Conservation (phyloP, 345 rosid genomes). For the Eucalyptus globulus region DNA sequence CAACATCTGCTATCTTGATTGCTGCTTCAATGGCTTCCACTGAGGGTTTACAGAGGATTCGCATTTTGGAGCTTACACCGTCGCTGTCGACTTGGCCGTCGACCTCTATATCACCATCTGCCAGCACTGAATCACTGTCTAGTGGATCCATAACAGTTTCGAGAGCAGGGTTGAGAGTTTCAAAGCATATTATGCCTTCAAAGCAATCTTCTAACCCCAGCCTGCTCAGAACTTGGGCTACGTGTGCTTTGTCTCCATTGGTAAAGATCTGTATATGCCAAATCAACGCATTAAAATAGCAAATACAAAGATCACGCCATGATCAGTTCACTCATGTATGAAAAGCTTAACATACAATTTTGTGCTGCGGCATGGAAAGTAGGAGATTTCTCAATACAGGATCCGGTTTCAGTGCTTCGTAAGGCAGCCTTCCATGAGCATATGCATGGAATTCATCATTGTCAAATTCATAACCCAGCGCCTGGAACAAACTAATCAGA, state of each 20-base stretch:
- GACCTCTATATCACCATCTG: not conserved
- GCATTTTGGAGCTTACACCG: not conserved
- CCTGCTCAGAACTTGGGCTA: conserved; percentile 40
- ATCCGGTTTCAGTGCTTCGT: conserved; percentile 65
- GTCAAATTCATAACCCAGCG: conserved; percentile 73
- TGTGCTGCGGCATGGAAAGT: conserved; percentile 70
- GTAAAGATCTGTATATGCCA: conserved; percentile 52
- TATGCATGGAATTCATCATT: conserved; percentile 75
- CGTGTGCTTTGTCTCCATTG: conserved; percentile 62
- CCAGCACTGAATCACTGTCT: not conserved
- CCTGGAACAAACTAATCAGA: conserved; percentile 17
- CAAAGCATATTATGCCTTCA: conserved; percentile 66
- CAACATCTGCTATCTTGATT: conserved; percentile 34
- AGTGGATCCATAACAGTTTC: conserved; percentile 1
- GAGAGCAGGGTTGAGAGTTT: conserved; percentile 51
- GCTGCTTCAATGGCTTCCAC: conserved; percentile 61
- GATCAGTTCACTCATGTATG: not conserved
- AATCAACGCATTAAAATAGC: not conserved
- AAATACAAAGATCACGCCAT: not conserved
- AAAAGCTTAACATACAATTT: conserved; percentile 43
- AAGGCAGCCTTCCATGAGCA: conserved; percentile 79
- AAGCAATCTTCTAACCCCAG: conserved; percentile 79
- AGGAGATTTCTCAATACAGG: conserved; percentile 63
- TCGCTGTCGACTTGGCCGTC: not conserved
- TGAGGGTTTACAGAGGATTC: conserved; percentile 63